Evolutionary conservation across 225 moss, liverwort and hornwort genomes (phyloP).

Genomic region (Antitrichia curtipendula): DNA sequence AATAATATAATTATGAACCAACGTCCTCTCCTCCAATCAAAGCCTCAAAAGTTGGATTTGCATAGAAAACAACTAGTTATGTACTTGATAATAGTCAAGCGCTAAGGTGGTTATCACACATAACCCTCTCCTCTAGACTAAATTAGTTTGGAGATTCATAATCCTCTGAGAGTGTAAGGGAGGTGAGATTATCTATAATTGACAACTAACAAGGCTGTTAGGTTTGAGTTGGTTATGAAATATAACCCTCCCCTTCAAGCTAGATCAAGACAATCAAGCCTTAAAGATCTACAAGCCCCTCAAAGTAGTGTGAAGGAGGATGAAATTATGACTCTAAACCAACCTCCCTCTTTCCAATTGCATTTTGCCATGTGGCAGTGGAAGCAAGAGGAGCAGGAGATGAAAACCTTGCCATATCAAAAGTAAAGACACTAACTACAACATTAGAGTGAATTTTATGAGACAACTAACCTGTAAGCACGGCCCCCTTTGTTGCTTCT

Average conservation of each 20-base stretch:
- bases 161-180: background rate
- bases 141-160: background rate
- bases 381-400: background rate
- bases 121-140: background rate
- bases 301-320: background rate
- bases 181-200: background rate
- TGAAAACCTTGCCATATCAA: background rate
- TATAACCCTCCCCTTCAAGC: background rate
- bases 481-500: slow-evolving; percentile 54
- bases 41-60: background rate
- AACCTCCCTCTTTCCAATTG: background rate
- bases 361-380: background rate
- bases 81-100: background rate
- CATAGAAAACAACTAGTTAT: too few relatives aligned
- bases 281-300: background rate
- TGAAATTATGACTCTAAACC: background rate
- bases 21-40: background rate
- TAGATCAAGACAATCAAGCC: background rate
- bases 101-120: background rate
- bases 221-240: background rate
- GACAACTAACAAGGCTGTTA: background rate
- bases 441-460: background rate
- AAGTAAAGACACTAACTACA: background rate
- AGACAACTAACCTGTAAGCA: slow-evolving; percentile 58
- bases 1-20: background rate